Conservation (phyloP, 352 stramenopile species). For the Phytophthora gonapodyides region DNA sequence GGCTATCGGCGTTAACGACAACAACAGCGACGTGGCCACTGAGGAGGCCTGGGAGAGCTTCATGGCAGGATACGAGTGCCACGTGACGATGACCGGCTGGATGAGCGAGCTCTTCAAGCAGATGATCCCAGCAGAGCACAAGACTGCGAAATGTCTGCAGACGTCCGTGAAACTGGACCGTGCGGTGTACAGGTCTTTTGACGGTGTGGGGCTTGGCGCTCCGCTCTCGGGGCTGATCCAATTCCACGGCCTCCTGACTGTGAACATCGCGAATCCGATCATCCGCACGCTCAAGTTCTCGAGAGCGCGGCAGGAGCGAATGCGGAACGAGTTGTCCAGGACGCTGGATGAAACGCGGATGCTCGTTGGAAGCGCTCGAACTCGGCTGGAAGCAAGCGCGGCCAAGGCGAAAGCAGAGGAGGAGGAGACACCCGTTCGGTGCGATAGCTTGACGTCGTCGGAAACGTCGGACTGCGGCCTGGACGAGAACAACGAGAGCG, state of each 20-base stretch:
- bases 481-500: constrained; percentile 27
- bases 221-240: constrained; percentile 35
- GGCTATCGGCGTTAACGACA: neutral
- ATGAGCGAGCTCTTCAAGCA: constrained; percentile 48
- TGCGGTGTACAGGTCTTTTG: constrained; percentile 12
- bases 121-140: constrained; percentile 42
- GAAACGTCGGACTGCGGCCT: constrained; percentile 20
- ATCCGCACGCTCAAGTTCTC: constrained; percentile 58
- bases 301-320: constrained; percentile 49
- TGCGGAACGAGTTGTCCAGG: constrained; percentile 45
- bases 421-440: constrained; percentile 11
- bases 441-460: constrained; percentile 28
- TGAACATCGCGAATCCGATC: constrained; percentile 56
- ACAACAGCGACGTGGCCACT: constrained; percentile 3
- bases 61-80: constrained; percentile 26
- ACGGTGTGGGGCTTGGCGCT: constrained; percentile 6
- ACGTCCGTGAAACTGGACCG: constrained; percentile 15
- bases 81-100: constrained; percentile 43
- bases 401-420: constrained; percentile 5
- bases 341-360: constrained; percentile 40
- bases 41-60: constrained; percentile 14
- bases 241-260: constrained; percentile 44
- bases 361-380: constrained; percentile 27
- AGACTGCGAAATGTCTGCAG: constrained; percentile 44
- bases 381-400: constrained; percentile 6